Conservation (phyloP, 768 basidiomycete species). For the Mycena galopus region DNA sequence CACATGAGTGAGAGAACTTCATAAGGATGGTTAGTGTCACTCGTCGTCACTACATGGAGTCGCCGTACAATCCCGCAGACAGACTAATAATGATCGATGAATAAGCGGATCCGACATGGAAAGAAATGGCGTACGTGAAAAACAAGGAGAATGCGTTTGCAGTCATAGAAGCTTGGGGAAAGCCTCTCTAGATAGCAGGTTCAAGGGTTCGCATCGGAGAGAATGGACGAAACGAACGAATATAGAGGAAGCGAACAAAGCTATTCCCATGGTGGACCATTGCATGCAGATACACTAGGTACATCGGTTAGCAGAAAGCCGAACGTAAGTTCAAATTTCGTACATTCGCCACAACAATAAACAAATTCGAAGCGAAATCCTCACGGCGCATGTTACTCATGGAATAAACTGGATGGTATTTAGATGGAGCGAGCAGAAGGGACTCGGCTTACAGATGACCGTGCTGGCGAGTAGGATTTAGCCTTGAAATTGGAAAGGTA, state of each 20-base stretch:
- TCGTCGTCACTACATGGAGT: not conserved
- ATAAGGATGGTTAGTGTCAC: not conserved
- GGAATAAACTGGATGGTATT: slow-evolving; percentile 22
- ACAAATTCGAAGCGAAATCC: slow-evolving; percentile 50
- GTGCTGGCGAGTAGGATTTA: slow-evolving; percentile 15
- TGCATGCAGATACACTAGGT: slow-evolving; percentile 38
- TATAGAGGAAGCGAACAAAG: slow-evolving; percentile 45
- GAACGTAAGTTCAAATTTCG: not conserved
- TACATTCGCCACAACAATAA: slow-evolving; percentile 51
- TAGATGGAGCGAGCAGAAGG: not conserved
- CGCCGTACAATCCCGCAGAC: slow-evolving; percentile 33
- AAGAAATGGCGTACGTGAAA: slow-evolving; percentile 24
- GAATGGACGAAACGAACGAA: slow-evolving; percentile 22
- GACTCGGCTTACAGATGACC: slow-evolving; percentile 27
- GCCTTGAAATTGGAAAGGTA: not conserved
- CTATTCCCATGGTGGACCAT: slow-evolving; percentile 41
- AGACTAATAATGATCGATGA: slow-evolving; percentile 14
- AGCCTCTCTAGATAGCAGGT: slow-evolving; percentile 38
- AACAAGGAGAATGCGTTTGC: slow-evolving; percentile 43
- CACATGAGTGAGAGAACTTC: slow-evolving; percentile 41
- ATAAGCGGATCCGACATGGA: not conserved
- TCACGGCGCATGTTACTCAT: slow-evolving; percentile 44
- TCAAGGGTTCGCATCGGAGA: not conserved
- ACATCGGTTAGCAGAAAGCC: not conserved
- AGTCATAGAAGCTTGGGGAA: slow-evolving; percentile 49